These are phyloP conservation scores for Scutellaria barbata DNA, from an alignment of 257 asterid genomes.

Conservation along the genomic window DNA sequence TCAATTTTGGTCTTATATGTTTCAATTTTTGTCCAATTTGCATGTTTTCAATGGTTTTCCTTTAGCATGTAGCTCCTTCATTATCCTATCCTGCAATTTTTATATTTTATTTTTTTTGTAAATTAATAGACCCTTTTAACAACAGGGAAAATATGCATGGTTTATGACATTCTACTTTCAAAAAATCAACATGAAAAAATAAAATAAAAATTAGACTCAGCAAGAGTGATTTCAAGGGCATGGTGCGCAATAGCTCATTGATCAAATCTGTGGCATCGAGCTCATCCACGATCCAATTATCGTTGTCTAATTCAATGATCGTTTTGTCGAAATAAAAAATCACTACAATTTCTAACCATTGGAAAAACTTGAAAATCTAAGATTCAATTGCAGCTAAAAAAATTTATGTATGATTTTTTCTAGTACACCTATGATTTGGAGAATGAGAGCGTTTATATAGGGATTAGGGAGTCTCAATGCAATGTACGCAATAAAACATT, in stretches of 20 bases:
- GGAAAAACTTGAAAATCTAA: neutral
- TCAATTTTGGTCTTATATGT: no score
- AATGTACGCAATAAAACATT: neutral
- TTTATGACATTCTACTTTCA: neutral
- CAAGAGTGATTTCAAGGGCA: constrained; percentile 63
- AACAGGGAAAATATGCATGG: neutral
- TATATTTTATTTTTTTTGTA: neutral
- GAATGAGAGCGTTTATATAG: constrained; percentile 27
- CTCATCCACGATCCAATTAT: constrained; percentile 63
- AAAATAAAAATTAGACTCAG: constrained; percentile 18
- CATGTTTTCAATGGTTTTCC: constrained; percentile 52
- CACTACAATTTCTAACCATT: constrained; percentile 52
- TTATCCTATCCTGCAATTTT: constrained; percentile 58
- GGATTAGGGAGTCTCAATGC: neutral
- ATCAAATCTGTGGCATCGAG: constrained; percentile 60
- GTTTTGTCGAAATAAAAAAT: constrained; percentile 66
- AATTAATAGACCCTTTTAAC: constrained; percentile 13
- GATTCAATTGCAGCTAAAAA: neutral
- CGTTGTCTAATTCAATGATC: constrained; percentile 57
- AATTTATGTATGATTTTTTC: neutral
- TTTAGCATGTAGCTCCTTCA: constrained; percentile 58
- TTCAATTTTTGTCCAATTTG: no score
- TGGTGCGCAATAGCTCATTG: constrained; percentile 54
- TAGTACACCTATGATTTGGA: neutral
- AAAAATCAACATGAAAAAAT: neutral